Base-by-base conservation (phyloP, 257 asterid genomes). In the Nicotiana sylvestris region DNA sequence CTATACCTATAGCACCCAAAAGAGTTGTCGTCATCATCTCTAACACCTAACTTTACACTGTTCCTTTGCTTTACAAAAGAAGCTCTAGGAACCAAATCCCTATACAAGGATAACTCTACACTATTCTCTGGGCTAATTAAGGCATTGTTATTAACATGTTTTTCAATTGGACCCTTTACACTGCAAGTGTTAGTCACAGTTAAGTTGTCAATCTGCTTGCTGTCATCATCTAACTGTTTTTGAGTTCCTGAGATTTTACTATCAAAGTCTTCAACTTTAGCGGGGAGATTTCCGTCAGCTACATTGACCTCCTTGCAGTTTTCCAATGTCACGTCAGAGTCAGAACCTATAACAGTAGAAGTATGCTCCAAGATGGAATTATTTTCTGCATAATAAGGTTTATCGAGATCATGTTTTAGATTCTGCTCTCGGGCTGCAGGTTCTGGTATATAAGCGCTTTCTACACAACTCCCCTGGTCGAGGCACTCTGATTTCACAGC, bases 1-100 rank as follows among this genome's bases (percentile, higher is more conserved):
- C 93, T 81, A 61, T 77, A 66, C 77, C 85, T 90, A 74, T 89
- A 90, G 94, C 92, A 94, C 90, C 98, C 88, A 78, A 88, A 91
- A 88, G 89, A 96, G 88, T 96, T 94, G 68, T 96, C 98, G 89
- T 92, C 98, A 91, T 94, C 98, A 92, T 94, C 97, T 89, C 97
- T 96, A 96, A 86, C 86, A 86, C 97, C 98, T 96, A 96, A 85
- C 72, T 94, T 90, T 93, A 96, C 97, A 94, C 83, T 86, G 77
- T 86, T 88, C 93, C 92, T 88, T 76, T 60, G 97, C 93, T 92
- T 94, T 68, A 85, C 91, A 86, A 87, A 82, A 76, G 87, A 84
- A 90, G 90, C 90, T 78, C 82, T 86, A 83, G 88, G 86, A 88
- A 90, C 53, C 80, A 87, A 51, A 76, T 29, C 93, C 91, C 97